These are phyloP conservation scores for Fusarium transvaalense DNA, from an alignment of 2,329 filamentous ascomycete genomes.

Conservation along the genomic window DNA sequence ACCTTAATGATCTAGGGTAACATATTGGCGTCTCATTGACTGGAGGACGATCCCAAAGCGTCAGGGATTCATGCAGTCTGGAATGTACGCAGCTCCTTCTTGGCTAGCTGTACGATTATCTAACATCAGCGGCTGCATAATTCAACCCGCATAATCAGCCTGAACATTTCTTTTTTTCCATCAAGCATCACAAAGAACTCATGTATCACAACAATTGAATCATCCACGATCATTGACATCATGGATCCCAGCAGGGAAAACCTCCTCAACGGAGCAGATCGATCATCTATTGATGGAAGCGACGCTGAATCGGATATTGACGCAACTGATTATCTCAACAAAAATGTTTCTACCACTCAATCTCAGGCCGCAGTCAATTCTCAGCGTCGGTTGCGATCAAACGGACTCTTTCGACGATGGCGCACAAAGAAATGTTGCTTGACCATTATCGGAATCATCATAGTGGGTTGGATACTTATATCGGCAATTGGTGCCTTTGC, in stretches of 20 bases:
- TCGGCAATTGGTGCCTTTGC: conserved; percentile 59
- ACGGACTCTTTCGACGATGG: conserved; percentile 31
- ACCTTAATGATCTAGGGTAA: conserved; percentile 26
- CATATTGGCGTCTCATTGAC: background rate
- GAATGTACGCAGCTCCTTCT: conserved; percentile 36
- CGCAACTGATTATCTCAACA: conserved; percentile 49
- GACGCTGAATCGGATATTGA: conserved; percentile 50
- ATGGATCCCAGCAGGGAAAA: conserved; percentile 52
- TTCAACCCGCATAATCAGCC: background rate
- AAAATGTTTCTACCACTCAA: conserved; percentile 16
- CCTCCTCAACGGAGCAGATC: conserved; percentile 46
- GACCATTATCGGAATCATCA: conserved; percentile 20
- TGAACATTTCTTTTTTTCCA: background rate
- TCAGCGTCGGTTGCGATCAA: conserved; percentile 9
- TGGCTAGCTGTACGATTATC: conserved; percentile 28
- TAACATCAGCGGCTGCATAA: conserved; percentile 17
- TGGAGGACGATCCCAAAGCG: conserved; percentile 18
- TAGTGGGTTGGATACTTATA: conserved; percentile 49
- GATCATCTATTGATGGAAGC: conserved; percentile 41
- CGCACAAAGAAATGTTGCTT: conserved; percentile 39
- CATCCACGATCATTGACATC: background rate
- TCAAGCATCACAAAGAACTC: conserved; percentile 2
- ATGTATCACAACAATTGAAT: conserved; percentile 20
- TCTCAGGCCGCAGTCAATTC: background rate
- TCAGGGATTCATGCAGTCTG: conserved; percentile 19